Evolutionary conservation across 176 grass and related monocot genomes (phyloP).

Genomic region (Echinochloa phyllopogon): DNA sequence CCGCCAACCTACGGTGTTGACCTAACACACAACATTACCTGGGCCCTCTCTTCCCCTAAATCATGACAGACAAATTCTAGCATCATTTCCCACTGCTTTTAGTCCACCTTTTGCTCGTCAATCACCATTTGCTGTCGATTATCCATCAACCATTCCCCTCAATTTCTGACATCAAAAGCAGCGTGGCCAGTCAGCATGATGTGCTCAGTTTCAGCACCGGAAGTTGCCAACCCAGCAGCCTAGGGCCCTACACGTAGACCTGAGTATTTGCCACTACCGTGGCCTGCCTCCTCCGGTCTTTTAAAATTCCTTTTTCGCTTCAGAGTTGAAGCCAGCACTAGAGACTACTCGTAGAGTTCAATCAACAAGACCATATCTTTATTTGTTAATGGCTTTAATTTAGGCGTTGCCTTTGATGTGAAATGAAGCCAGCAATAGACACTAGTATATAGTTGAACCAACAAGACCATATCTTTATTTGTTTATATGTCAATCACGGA

Average conservation of each 20-base stretch:
- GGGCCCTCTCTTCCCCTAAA: background rate
- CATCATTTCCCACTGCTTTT: background rate
- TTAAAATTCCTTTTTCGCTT: background rate
- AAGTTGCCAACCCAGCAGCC: background rate
- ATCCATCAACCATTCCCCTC: slow-evolving; percentile 13
- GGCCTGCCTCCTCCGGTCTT: background rate
- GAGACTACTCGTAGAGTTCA: background rate
- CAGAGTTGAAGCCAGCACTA: slow-evolving; percentile 8
- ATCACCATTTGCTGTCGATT: background rate
- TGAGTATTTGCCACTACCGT: background rate
- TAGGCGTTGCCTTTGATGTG: slow-evolving; percentile 5
- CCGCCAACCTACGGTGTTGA: slow-evolving; percentile 34
- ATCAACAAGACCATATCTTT: slow-evolving; percentile 14
- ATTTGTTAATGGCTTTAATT: slow-evolving; percentile 23
- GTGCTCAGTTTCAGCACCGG: slow-evolving; percentile 4
- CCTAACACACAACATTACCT: slow-evolving; percentile 17
- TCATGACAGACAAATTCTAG: background rate
- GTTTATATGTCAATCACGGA: slow-evolving; percentile 22
- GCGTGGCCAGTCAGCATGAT: background rate
- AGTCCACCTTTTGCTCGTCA: background rate
- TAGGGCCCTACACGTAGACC: background rate
- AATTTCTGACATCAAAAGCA: slow-evolving; percentile 9
- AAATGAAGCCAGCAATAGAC: slow-evolving; percentile 15
- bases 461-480: slow-evolving; percentile 34
- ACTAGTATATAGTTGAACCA: background rate